Percentiles rank a stretch among this genome's conserved stretches.
Evolutionary conservation across 208 protist species (phyloP).

Genomic region (Crithidia sp.): DNA sequence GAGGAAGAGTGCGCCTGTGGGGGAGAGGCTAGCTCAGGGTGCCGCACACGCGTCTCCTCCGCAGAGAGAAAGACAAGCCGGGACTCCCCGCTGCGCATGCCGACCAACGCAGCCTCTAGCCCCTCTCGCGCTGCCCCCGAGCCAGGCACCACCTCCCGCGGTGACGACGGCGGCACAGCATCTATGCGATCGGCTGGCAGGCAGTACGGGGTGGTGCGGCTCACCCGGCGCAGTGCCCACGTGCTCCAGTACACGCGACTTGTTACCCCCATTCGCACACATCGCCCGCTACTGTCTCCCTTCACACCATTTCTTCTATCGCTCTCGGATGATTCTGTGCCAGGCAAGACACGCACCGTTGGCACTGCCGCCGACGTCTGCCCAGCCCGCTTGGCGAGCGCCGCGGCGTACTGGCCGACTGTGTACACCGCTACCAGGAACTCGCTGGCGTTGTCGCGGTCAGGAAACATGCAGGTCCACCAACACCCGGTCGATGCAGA

Average conservation of each 20-base stretch:
- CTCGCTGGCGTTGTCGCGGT: constrained; percentile 28
- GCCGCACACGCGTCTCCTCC: constrained; percentile 31
- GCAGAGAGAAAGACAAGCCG: constrained; percentile 56
- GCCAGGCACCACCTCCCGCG: constrained; percentile 44
- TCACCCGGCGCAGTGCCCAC: constrained; percentile 53
- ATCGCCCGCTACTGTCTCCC: background rate
- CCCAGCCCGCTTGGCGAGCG: constrained; percentile 10
- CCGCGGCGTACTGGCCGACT: constrained; percentile 36
- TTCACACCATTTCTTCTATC: background rate
- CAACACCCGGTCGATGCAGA: constrained; percentile 6
- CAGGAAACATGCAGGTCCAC: constrained; percentile 42
- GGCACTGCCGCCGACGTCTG: constrained; percentile 6
- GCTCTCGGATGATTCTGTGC: background rate
- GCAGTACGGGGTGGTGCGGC: constrained; percentile 38
- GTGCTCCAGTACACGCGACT: constrained; percentile 20
- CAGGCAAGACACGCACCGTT: constrained; percentile 20
- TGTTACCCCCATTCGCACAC: constrained; percentile 2
- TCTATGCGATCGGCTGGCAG: constrained; percentile 46
- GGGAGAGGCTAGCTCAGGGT: constrained; percentile 31
- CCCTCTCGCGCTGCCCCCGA: constrained; percentile 44
- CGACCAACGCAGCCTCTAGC: constrained; percentile 50
- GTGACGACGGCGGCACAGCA: constrained; percentile 39
- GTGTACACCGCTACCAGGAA: constrained; percentile 57
- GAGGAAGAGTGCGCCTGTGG: background rate
- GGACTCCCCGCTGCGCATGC: constrained; percentile 47